Base-by-base conservation (phyloP, 306 rosid genomes). In the Urtica urens region DNA sequence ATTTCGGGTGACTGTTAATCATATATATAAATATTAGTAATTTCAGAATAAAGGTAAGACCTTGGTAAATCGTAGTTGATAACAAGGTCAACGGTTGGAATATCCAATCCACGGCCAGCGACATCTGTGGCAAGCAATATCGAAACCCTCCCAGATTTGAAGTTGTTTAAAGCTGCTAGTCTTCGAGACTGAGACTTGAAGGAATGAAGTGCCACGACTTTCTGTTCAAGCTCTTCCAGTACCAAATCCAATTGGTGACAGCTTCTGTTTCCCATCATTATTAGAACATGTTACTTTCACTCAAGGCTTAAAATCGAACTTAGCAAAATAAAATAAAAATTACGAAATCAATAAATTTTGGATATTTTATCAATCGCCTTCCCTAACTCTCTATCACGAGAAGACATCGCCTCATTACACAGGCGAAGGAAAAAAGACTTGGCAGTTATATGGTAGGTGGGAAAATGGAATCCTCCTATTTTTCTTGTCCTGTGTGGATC, bases 31-130 rank as follows among this genome's bases (percentile, higher is more conserved):
- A n/a, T 44, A 62, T 62, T 16, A 37, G 51, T 4, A 46, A 49
- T 54, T 27, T 33, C 44, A 21, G 23, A 49, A 6, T 11, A 43
- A 25, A 67, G n/a, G 68, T 16, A 39, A 35, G 55, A 88, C 93
- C 95, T 84, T 48, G 97, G 97, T 65, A 84, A 74, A 51, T 83
- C 95, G 12, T 74, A 88, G 65, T 88, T 83, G 73, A 88, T 70
- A 34, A 88, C 93, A 53, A 88, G 81, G 56, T 88, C 97, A 59
- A 88, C 90, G 3, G 93, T 81, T 19, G 90, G 90, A 66, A 88
- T 84, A 62, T 88, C 95, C 74, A 88, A 72, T 60, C 97, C 97
- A 9, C 93, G 93, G 51, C 88, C 71, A 46, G 90, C 95, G 66
- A 88, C 93, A 81, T 88, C 95, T 34, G 93, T 88, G 27, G 97